Percentiles rank a stretch among this genome's conserved stretches.
phyloP scores from a whole-genome alignment of 768 basidiomycete species.

The Russula emetica region DNA sequence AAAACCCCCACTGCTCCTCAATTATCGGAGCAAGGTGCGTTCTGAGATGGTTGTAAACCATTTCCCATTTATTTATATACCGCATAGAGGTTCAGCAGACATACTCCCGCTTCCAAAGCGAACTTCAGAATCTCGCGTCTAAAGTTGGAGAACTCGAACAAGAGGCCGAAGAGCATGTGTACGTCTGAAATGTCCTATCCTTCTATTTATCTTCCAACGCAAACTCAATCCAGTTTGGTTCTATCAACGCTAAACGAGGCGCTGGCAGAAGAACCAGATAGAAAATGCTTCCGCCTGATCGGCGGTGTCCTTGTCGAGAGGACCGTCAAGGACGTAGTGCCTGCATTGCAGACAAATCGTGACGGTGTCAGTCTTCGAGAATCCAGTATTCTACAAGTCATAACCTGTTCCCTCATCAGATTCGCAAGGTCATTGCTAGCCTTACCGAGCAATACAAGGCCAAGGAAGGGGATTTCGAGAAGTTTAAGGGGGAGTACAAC shows the following conservation, averaged over 20 bases:
- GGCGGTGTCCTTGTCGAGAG: conserved; percentile 95
- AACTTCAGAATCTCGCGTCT: conserved; percentile 83
- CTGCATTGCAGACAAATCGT: conserved; percentile 82
- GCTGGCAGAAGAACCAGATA: conserved; percentile 74
- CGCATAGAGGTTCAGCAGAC: conserved; percentile 75
- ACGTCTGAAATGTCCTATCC: conserved; percentile 33
- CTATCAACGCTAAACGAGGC: conserved; percentile 82
- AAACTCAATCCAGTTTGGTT: conserved; percentile 60
- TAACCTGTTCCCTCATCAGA: conserved; percentile 44
- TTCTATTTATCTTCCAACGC: conserved; percentile 1
- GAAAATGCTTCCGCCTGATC: conserved; percentile 95
- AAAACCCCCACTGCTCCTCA: conserved; percentile 50
- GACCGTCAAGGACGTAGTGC: conserved; percentile 92
- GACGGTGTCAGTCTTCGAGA: conserved; percentile 61
- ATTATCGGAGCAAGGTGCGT: conserved; percentile 71
- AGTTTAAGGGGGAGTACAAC: conserved; percentile 72
- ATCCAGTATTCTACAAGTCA: conserved; percentile 21
- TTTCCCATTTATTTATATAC: conserved; percentile 33
- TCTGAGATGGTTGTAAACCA: background rate
- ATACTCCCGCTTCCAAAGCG: conserved; percentile 78
- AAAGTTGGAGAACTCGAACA: conserved; percentile 96
- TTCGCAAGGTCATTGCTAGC: conserved; percentile 71
- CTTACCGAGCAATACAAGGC: conserved; percentile 84
- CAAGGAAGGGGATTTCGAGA: conserved; percentile 80
- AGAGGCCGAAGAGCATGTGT: conserved; percentile 95